These are phyloP conservation scores for Phytophthora parvispora DNA, from an alignment of 352 stramenopile genomes.

Conservation along the genomic window DNA sequence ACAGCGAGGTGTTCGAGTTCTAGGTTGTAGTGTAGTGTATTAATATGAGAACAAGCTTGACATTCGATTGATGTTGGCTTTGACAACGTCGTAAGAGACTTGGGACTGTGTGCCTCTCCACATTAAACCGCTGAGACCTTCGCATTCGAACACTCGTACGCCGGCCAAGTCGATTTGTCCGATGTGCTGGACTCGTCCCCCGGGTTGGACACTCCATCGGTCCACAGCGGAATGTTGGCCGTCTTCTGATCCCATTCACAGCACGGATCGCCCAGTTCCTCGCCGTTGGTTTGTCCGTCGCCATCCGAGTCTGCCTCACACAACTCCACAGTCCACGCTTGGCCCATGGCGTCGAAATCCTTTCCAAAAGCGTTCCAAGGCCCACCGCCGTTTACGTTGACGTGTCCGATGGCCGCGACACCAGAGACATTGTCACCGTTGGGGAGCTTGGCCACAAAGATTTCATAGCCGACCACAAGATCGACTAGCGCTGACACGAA, in stretches of 20 bases:
- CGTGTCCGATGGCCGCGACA: conserved; percentile 36
- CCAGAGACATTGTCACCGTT: conserved; percentile 41
- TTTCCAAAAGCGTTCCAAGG: conserved; percentile 32
- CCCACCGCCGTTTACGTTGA: conserved; percentile 12
- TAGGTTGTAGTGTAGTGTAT: conserved; percentile 4
- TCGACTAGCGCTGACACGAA: conserved; percentile 4
- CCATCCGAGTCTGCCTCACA: conserved; percentile 36
- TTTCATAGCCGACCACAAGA: conserved; percentile 8
- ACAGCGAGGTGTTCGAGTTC: conserved; percentile 48
- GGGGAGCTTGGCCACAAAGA: conserved; percentile 21
- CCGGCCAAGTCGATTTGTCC: conserved; percentile 11
- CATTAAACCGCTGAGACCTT: not conserved
- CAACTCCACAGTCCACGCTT: conserved; percentile 34
- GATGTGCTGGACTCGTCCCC: conserved; percentile 26
- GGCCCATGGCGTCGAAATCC: conserved; percentile 20
- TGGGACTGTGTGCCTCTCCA: no score
- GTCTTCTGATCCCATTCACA: conserved; percentile 13
- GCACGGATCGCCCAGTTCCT: conserved; percentile 38
- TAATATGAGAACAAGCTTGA: not conserved
- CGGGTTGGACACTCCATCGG: conserved; percentile 30
- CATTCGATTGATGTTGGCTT: no score
- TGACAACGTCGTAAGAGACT: no score
- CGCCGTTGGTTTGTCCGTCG: conserved; percentile 39
- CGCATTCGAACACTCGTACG: conserved; percentile 21
- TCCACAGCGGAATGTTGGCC: conserved; percentile 20